These are phyloP conservation scores for Citrus glauca DNA, from an alignment of 345 rosid species.

Conservation along the genomic window DNA sequence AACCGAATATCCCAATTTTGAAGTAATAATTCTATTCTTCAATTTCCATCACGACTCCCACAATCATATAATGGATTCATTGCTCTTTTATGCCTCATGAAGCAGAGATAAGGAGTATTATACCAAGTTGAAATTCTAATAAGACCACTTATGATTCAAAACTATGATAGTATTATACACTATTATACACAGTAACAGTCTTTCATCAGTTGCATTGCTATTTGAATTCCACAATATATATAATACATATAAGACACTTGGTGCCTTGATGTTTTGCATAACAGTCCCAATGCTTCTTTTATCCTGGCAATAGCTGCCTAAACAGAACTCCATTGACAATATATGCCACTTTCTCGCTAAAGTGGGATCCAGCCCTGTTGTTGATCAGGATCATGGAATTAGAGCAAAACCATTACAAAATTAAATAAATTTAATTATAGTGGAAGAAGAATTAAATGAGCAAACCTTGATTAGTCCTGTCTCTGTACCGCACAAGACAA, in stretches of 20 bases:
- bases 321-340: background rate
- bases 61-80: background rate
- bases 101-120: no score
- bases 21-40: background rate
- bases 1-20: no score
- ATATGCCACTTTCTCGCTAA: constrained; percentile 20
- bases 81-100: background rate
- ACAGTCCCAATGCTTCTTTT: background rate
- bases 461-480: constrained; percentile 78
- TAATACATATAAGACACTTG: background rate
- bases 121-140: background rate
- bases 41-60: background rate
- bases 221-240: background rate
- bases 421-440: background rate
- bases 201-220: background rate
- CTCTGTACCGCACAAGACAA: constrained; percentile 79
- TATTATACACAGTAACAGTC: background rate
- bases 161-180: no score
- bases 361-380: constrained; percentile 91
- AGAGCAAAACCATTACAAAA: background rate
- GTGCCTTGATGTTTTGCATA: background rate
- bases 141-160: background rate
- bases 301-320: background rate
- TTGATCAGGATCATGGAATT: background rate
- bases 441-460: background rate